Evolutionary conservation across 768 basidiomycete species (phyloP).

Genomic region (Ramaria sp.): DNA sequence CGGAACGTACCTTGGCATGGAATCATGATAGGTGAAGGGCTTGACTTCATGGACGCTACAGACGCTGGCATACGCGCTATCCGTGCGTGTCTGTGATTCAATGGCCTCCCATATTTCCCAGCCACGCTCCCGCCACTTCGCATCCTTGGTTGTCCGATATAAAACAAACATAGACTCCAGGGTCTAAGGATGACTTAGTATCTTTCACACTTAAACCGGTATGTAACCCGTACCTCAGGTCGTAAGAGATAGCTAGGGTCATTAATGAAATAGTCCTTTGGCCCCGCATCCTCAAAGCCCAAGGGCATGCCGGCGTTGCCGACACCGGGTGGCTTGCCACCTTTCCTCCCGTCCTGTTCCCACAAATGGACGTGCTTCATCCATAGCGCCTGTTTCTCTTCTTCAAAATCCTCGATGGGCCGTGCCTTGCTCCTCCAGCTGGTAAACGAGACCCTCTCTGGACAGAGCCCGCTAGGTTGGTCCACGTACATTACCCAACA

Average conservation of each 20-base stretch:
- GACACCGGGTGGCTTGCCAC: conserved; percentile 13
- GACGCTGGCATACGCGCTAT: conserved; percentile 14
- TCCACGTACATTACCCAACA: conserved; percentile 19
- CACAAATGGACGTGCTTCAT: conserved; percentile 12
- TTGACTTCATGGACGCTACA: neutral
- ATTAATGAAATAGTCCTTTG: conserved; percentile 8
- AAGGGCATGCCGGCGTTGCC: neutral
- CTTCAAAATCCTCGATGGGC: too few relatives aligned
- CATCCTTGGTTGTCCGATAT: conserved; percentile 9
- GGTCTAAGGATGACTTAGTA: conserved; percentile 8
- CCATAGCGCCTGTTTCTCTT: conserved; percentile 9
- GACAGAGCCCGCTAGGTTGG: conserved; percentile 13
- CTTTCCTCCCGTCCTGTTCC: conserved; percentile 8
- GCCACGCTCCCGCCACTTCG: conserved; percentile 17
- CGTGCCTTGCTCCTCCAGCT: neutral
- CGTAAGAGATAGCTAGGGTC: conserved; percentile 11
- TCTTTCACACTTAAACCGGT: neutral
- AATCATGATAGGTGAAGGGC: neutral
- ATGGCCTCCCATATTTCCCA: conserved; percentile 18
- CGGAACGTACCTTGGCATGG: conserved; percentile 7
- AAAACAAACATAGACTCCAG: conserved; percentile 13
- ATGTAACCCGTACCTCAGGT: conserved; percentile 12
- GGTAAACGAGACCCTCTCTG: conserved; percentile 11
- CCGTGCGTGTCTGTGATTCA: conserved; percentile 10
- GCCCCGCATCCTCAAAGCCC: neutral